Evolutionary conservation across 2,329 filamentous ascomycete species (phyloP), one percentile per base, ranked within the genome.

Genomic region (Fusarium pilosicola): DNA sequence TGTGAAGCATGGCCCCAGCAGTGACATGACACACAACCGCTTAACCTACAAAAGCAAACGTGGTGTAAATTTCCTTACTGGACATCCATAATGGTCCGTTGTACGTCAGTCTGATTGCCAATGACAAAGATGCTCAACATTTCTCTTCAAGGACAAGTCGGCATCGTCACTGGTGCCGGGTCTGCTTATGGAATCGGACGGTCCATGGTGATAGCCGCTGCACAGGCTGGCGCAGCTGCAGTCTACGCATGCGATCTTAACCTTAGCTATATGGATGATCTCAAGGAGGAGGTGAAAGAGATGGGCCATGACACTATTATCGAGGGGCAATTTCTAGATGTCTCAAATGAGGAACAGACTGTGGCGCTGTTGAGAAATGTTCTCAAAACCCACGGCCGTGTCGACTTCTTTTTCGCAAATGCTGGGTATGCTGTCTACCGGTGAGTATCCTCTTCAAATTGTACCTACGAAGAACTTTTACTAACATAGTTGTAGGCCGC

Each of bases 131-230:
- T 51, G 48, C 48, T 51, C 20, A n/a, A 18, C 15, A 51, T 51
- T 13, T 51, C 48, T 18, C 48, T 51, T 8, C 15, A 51, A 18
- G 48, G 48, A 32, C 48, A 77, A 44, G 77, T 79, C 26, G 74
- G 75, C 22, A 24, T 79, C 26, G 72, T 78, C 26, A 79, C 78
- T 1, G 78, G 78, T n/a, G 78, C 77, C 3, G 78, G 78, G 3
- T 79, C 78, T 2, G 71, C 77, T 3, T 65, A 72, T 28, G 77
- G 78, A 6, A 79, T 79, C 36, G 77, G 77, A 4, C 54, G 78
- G 22, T 78, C 77, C 8, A 52, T 75, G 14, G 76, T 77, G 0
- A 51, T 77, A 15, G 65, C 58, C 1, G 61, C 77, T 13, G 77
- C 76, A 3, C 46, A 34, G 1, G 69, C 73, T 8, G 75, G 75